Evolutionary conservation across 371 early-diverging fungal species (phyloP).

Genomic region (Umbelopsis sp.): DNA sequence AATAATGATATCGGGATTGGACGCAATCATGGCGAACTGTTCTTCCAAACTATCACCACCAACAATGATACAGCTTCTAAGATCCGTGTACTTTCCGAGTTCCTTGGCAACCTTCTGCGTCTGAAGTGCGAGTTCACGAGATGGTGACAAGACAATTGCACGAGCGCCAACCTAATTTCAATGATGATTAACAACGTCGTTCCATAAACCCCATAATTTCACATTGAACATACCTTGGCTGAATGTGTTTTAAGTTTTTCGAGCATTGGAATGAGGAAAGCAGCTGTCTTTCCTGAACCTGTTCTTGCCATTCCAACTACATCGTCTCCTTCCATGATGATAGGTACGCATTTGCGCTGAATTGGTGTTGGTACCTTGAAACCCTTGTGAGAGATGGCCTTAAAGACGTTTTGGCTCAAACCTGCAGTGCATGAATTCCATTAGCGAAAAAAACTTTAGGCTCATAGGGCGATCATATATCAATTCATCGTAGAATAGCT

Average conservation of each 20-base stretch:
- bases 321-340: conserved; percentile 89
- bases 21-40: conserved; percentile 89
- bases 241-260: conserved; percentile 88
- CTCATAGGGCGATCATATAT: too few relatives aligned
- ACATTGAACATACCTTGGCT: conserved; percentile 54
- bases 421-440: conserved; percentile 39
- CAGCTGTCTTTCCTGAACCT: conserved; percentile 98
- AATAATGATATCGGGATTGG: conserved; percentile 95
- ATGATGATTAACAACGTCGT: background rate
- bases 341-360: conserved; percentile 96
- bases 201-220: background rate
- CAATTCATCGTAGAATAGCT: too few relatives aligned
- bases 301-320: conserved; percentile 98
- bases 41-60: conserved; percentile 96
- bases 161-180: conserved; percentile 73
- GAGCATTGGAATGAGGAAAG: conserved; percentile 95
- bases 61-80: conserved; percentile 88
- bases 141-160: conserved; percentile 87
- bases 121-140: conserved; percentile 97
- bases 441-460: background rate
- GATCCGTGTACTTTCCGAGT: conserved; percentile 88
- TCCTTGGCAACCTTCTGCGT: conserved; percentile 93
- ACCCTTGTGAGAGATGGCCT: conserved; percentile 88
- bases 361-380: conserved; percentile 99
- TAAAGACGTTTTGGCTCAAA: conserved; percentile 76